phyloP scores from a whole-genome alignment of 1,139 yeast genomes.

The Diutina ranongensis region DNA sequence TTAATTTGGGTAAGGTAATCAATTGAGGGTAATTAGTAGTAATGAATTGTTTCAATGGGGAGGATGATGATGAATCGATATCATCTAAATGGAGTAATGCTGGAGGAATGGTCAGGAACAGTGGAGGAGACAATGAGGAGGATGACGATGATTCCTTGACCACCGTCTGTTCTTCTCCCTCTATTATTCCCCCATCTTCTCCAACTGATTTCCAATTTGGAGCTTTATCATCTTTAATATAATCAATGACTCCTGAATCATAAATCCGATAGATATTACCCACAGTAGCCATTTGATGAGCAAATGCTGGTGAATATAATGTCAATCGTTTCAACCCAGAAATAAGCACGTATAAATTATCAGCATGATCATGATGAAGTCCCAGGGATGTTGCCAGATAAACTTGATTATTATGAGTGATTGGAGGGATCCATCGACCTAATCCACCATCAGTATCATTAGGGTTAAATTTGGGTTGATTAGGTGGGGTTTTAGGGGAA shows the following conservation, averaged over 20 bases:
- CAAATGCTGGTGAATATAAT: slow-evolving; percentile 50
- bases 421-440: not conserved
- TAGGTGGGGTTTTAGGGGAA: slow-evolving; percentile 10
- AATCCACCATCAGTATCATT: not conserved
- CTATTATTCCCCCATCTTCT: slow-evolving; percentile 49
- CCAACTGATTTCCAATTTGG: slow-evolving; percentile 48
- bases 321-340: slow-evolving; percentile 59
- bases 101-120: slow-evolving; percentile 55
- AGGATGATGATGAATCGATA: too few relatives aligned
- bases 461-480: not conserved
- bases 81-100: slow-evolving; percentile 48
- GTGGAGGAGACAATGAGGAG: slow-evolving; percentile 45
- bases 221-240: slow-evolving; percentile 37
- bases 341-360: slow-evolving; percentile 51
- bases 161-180: slow-evolving; percentile 14
- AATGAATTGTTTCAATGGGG: slow-evolving; percentile 22
- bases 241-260: slow-evolving; percentile 58
- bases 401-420: too few relatives aligned
- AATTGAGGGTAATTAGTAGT: slow-evolving; percentile 36
- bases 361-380: slow-evolving; percentile 75
- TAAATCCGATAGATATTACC: slow-evolving; percentile 42
- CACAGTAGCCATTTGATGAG: slow-evolving; percentile 43
- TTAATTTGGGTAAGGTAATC: slow-evolving; percentile 24
- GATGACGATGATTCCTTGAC: not conserved
- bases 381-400: slow-evolving; percentile 51